phyloP scores from a whole-genome alignment of 1,139 yeast genomes.

The Meyerozyma sp. region DNA sequence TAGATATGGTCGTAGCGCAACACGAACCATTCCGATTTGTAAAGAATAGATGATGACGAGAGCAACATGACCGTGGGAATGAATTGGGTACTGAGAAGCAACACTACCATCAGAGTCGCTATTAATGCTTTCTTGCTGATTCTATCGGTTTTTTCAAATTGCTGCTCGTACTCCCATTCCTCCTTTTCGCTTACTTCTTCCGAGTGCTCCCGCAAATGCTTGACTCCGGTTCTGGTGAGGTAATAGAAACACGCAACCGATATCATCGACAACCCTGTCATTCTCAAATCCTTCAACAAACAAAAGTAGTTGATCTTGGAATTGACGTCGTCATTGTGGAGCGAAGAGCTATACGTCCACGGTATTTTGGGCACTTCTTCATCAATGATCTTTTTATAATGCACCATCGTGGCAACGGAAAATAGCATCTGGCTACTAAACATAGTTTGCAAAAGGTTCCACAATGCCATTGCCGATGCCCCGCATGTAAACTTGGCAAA shows the following conservation, averaged over 20 bases:
- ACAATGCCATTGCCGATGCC: neutral
- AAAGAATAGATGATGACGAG: neutral
- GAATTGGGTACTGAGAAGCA: neutral
- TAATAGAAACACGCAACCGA: neutral
- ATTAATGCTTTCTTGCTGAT: neutral
- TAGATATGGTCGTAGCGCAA: conserved; percentile 1
- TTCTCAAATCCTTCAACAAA: neutral
- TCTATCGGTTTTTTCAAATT: neutral
- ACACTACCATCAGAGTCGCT: neutral
- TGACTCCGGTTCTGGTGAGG: neutral
- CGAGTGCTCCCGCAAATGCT: neutral
- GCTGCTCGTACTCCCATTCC: neutral
- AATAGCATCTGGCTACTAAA: neutral
- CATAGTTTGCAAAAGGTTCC: neutral
- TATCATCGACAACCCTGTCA: neutral
- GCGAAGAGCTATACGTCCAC: neutral
- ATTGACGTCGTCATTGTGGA: neutral
- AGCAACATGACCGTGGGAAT: neutral
- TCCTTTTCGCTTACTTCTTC: neutral
- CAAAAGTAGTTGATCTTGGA: neutral
- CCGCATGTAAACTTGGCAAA: neutral
- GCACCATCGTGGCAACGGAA: neutral
- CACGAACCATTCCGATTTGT: neutral
- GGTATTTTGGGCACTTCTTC: neutral
- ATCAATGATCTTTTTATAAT: neutral